phyloP scores from a whole-genome alignment of 106 monocot species.

The Narthecium ossifragum region DNA sequence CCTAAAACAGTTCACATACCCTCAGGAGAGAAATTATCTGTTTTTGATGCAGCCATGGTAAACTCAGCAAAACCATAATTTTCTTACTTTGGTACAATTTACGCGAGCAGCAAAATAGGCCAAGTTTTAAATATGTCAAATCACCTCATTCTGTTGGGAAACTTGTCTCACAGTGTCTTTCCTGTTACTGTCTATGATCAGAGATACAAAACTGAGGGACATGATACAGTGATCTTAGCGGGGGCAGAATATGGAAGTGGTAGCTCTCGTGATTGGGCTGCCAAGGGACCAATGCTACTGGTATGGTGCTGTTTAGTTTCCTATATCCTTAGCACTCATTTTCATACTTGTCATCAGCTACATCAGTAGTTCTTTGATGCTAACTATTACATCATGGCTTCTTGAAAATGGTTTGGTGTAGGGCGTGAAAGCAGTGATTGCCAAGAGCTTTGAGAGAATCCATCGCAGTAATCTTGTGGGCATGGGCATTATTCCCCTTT shows the following conservation, averaged over 20 bases:
- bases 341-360: too few relatives aligned
- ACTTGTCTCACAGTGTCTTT: background rate
- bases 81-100: too few relatives aligned
- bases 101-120: background rate
- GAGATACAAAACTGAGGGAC: constrained; percentile 75
- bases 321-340: too few relatives aligned
- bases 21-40: constrained; percentile 77
- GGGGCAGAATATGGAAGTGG: constrained; percentile 93
- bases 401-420: too few relatives aligned
- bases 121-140: too few relatives aligned
- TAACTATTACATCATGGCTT: too few relatives aligned
- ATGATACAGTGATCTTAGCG: constrained; percentile 79
- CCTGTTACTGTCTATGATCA: constrained; percentile 6
- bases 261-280: constrained; percentile 95
- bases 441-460: constrained; percentile 95
- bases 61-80: background rate
- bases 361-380: too few relatives aligned
- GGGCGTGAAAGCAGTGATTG: constrained; percentile 98
- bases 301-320: constrained; percentile 24
- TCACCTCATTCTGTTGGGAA: too few relatives aligned
- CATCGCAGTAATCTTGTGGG: constrained; percentile 95
- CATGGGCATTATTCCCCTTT: constrained; percentile 91
- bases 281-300: constrained; percentile 84
- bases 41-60: constrained; percentile 92
- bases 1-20: constrained; percentile 85